Evolutionary conservation across 1,284 basidiomycete species (phyloP).

Genomic region (Wallemia mellicola): DNA sequence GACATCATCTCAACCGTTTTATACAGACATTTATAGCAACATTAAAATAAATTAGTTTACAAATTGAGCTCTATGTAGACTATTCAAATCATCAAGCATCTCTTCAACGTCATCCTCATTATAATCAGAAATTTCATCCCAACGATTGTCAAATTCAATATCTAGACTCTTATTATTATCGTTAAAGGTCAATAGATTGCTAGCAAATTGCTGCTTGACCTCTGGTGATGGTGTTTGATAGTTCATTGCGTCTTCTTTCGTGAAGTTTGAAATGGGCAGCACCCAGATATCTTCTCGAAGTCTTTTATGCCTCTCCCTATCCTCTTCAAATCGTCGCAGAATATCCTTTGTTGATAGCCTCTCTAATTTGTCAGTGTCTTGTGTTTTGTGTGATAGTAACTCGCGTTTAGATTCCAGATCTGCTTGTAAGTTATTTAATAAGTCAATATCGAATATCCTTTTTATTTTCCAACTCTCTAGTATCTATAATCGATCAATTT

Average conservation of each 20-base stretch:
- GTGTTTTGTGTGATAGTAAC: neutral
- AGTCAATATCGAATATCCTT: neutral
- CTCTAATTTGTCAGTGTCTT: neutral
- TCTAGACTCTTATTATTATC: neutral
- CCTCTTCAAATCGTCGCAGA: neutral
- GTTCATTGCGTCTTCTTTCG: neutral
- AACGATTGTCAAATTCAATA: neutral
- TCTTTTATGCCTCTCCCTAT: neutral
- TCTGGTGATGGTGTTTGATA: neutral
- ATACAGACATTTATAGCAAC: neutral
- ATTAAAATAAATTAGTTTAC: neutral
- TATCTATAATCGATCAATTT: neutral
- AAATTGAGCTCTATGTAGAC: neutral
- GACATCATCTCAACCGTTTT: neutral
- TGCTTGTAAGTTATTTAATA: neutral
- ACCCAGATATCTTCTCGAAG: neutral
- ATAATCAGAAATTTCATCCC: neutral
- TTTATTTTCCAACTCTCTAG: neutral
- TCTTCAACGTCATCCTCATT: neutral
- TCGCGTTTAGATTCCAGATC: neutral
- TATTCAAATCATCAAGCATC: neutral
- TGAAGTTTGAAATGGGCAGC: neutral
- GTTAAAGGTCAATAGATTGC: neutral
- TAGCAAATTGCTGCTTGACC: too few species aligned
- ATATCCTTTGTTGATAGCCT: neutral